Evolutionary conservation across 129 eudicot genomes (phyloP), one percentile per base, ranked within the genome.

Genomic region (Sambucus nigra): DNA sequence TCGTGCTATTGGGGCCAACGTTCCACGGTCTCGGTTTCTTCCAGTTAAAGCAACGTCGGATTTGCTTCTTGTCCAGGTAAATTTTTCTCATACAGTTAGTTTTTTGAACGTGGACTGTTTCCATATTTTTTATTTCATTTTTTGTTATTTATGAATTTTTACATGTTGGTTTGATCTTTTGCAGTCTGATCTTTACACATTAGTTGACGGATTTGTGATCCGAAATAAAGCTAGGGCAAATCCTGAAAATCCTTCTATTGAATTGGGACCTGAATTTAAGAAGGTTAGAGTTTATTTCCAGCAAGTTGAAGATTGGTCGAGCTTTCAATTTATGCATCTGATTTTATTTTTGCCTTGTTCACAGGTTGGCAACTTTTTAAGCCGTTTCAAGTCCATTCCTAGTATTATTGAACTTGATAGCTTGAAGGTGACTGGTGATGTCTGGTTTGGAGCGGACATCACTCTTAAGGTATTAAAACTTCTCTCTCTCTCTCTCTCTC

Each of bases 11-110:
- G 99, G 99, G 28, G 64, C 69, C 19, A 92, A 92, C 54, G 99
- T 82, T 59, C 99, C 96, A 9, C 80, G 99, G 41, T 79, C 99
- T 45, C 87, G 96, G 5, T 92, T 86, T 91, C 82, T 92, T 53
- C 99, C 99, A 2, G 99, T 92, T 61, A 92, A 92, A 74, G 99
- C 99, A 10, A 82, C 79, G 71, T 86, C 99, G 52, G 96, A 92
- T 75, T 66, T 92, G 68, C 95, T 92, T 49, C 96, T 92, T 47
- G 99, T 92, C 62, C 99, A 92, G 85, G 99, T 91, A 53, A 24
- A 62, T 53, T 41, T 56, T 56, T 60, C 38, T 17, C 47, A n/a
- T n/a, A n/a, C n/a, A n/a, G n/a, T n/a, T n/a, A n/a, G n/a, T 16
- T 45, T 27, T 52, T 23, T 40, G 7, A 42, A 24, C 26, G 10